Evolutionary conservation across 768 basidiomycete genomes (phyloP), one percentile per base, ranked within the genome.

Genomic region (Macrolepiota dolichaula): DNA sequence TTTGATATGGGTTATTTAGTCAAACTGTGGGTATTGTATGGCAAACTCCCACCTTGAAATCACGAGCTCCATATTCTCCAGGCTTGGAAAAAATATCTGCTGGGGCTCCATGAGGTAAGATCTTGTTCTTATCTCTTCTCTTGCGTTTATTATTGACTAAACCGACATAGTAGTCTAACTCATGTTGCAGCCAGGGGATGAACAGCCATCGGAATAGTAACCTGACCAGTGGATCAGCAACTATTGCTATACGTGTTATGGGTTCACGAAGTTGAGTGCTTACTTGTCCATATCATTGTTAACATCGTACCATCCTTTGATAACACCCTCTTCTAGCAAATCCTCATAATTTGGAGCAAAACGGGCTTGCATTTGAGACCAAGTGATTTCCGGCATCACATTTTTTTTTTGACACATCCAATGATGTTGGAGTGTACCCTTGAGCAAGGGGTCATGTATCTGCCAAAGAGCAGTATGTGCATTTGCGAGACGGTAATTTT

Each of bases 401-500:
- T 83, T 84, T 1, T 66, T 72, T 36, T 79, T 73, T 0, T 66
- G 56, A 0, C 64, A 58, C 68, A 67, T 74, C 67, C 74, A 83
- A 0, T 69, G 64, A 51, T 84, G 81, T 55, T 82, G 81, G 0
- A 79, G 54, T 0, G 72, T 77, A 0, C 69, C 76, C 0, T 9
- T 5, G 0, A 84, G 69, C 0, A 57, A 36, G 0, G 79, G 76
- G 60, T 85, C 81, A 7, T 76, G 71, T 0, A 38, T 44, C 6
- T 82, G 81, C 0, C 76, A 72, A 0, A 79, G 64, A 0, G 65
- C 35, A 0, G 81, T 80, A 0, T 82, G 79, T 0, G 67, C 67
- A 65, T 83, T 83, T 1, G 81, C 82, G 27, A 81, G 69, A 0
- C 75, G 71, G 61, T 73, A 72, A 59, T 83, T 83, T 56, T 82